A percentile compares a stretch with the other conserved stretches of the same genome.
Conservation (phyloP, 2,329 filamentous ascomycete species). For the Colletotrichum tofieldiae region DNA sequence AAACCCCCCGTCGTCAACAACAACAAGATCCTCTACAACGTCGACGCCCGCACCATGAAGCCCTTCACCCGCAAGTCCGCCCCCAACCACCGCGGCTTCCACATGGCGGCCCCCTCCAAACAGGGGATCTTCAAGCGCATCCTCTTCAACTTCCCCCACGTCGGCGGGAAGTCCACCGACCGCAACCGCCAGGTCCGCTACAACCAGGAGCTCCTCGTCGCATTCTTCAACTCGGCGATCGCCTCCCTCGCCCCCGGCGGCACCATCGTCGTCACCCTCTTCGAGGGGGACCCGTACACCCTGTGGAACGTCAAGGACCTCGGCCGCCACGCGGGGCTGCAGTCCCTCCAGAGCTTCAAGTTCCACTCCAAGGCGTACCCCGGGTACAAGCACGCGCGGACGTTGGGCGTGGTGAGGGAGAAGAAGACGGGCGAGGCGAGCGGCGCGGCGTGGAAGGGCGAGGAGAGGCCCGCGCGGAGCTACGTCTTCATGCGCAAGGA, state of each 20-base stretch:
- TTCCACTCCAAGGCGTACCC: constrained; percentile 80
- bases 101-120: constrained; percentile 45
- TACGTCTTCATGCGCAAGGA: constrained; percentile 75
- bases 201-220: constrained; percentile 85
- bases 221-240: constrained; percentile 74
- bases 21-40: constrained; percentile 68
- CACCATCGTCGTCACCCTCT: constrained; percentile 85
- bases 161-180: constrained; percentile 92
- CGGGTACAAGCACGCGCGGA: constrained; percentile 81
- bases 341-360: constrained; percentile 78
- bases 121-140: constrained; percentile 78
- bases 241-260: constrained; percentile 69
- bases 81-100: constrained; percentile 45
- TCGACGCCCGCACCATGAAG: constrained; percentile 79
- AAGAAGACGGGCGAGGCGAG: constrained; percentile 61
- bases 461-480: constrained; percentile 66
- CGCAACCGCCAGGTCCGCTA: constrained; percentile 94
- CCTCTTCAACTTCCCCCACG: constrained; percentile 97
- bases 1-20: constrained; percentile 47
- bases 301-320: constrained; percentile 96
- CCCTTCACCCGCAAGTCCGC: constrained; percentile 54
- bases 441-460: constrained; percentile 58
- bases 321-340: constrained; percentile 81
- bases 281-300: constrained; percentile 94
- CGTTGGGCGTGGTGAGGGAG: constrained; percentile 75